Evolutionary conservation across 352 stramenopile genomes (phyloP).

Genomic region (Pythium aristosporum): DNA sequence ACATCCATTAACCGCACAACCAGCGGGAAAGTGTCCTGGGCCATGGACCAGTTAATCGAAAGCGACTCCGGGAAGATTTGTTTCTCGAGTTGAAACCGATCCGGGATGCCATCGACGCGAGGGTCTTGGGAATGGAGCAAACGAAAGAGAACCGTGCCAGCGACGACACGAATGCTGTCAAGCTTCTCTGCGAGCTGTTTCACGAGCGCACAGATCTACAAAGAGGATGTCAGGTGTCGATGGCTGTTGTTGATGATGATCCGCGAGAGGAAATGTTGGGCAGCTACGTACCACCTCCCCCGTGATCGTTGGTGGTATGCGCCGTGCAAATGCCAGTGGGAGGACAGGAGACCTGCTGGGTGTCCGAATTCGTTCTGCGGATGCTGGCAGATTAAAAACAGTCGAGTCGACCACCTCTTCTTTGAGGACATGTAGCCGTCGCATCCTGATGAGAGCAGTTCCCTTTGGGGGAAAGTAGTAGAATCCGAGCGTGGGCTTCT

Average conservation of each 20-base stretch:
- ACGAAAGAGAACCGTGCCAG: constrained; percentile 86
- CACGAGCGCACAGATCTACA: constrained; percentile 57
- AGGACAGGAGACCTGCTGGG: neutral
- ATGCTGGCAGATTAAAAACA: constrained; percentile 23
- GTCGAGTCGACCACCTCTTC: constrained; percentile 2
- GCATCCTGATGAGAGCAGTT: constrained; percentile 47
- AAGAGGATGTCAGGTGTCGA: neutral
- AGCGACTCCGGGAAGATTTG: constrained; percentile 56
- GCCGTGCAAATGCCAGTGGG: constrained; percentile 33
- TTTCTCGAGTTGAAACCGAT: constrained; percentile 69
- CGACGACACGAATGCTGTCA: constrained; percentile 88
- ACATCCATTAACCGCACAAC: constrained; percentile 86
- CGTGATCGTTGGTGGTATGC: constrained; percentile 42
- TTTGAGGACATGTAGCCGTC: constrained; percentile 22
- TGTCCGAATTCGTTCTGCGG: constrained; percentile 3
- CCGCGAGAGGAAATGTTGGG: neutral
- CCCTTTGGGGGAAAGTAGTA: constrained; percentile 75
- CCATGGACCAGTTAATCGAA: constrained; percentile 77
- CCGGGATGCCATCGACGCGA: constrained; percentile 71
- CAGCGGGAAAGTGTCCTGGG: constrained; percentile 89
- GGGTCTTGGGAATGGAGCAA: constrained; percentile 74
- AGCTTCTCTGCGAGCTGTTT: constrained; percentile 98
- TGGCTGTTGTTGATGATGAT: neutral
- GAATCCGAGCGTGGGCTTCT: constrained; percentile 53
- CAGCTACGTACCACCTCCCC: constrained; percentile 29